Evolutionary conservation across 108 stramenopile species (phyloP).

Genomic region (Nitzschia sp.): DNA sequence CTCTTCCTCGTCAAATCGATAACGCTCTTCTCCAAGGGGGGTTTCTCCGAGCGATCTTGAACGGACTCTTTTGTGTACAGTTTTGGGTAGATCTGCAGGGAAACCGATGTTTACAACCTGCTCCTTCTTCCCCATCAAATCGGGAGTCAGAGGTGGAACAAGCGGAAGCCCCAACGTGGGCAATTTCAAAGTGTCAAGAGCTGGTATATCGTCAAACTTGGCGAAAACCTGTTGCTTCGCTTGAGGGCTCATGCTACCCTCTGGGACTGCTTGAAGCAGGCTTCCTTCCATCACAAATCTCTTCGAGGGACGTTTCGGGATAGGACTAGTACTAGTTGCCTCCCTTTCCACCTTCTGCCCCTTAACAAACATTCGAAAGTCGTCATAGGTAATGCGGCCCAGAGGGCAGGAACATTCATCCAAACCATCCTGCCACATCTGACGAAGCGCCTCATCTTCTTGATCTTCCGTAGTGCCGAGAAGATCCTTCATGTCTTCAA

Average conservation of each 20-base stretch:
- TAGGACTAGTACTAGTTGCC: constrained; percentile 5
- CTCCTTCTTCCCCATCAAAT: neutral
- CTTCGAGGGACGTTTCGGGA: neutral
- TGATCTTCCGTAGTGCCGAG: constrained; percentile 59
- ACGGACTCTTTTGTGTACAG: constrained; percentile 1
- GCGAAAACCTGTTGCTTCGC: constrained; percentile 2
- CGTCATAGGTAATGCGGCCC: constrained; percentile 50
- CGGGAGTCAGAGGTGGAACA: neutral
- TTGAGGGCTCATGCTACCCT: constrained; percentile 13
- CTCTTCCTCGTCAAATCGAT: neutral
- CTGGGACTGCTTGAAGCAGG: constrained; percentile 11
- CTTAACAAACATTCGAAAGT: constrained; percentile 63
- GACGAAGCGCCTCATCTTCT: constrained; percentile 38
- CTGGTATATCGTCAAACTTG: constrained; percentile 4
- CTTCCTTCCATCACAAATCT: neutral
- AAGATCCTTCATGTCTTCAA: constrained; percentile 74
- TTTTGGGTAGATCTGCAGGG: neutral
- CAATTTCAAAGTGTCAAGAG: constrained; percentile 7
- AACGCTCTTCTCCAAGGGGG: neutral
- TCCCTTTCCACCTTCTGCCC: constrained; percentile 55
- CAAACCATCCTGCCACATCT: constrained; percentile 44
- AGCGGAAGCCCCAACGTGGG: neutral
- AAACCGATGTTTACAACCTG: neutral
- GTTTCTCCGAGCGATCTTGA: constrained; percentile 10
- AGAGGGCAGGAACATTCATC: constrained; percentile 8